phyloP scores from a whole-genome alignment of 768 basidiomycete species.

The Trametes meyenii region DNA sequence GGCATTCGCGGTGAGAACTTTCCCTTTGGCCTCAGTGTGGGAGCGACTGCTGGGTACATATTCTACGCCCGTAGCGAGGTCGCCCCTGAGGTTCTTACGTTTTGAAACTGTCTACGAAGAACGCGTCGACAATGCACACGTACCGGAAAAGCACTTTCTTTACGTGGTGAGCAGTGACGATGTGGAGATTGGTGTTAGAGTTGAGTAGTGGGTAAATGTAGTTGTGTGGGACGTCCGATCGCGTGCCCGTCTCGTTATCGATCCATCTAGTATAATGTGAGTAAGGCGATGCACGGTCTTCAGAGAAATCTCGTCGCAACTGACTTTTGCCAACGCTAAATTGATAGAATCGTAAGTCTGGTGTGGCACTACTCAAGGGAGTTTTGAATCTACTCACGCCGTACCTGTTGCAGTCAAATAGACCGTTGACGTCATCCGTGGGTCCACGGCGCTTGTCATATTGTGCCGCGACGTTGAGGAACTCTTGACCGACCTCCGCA shows the following conservation, averaged over 20 bases:
- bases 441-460: conserved; percentile 36
- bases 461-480: conserved; percentile 34
- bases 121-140: not conserved
- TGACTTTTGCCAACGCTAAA: conserved; percentile 58
- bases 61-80: conserved; percentile 43
- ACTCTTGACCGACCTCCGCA: conserved; percentile 48
- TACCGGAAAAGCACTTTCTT: conserved; percentile 42
- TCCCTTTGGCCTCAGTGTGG: conserved; percentile 17
- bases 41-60: conserved; percentile 35
- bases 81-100: conserved; percentile 30
- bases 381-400: conserved; percentile 24
- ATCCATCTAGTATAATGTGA: conserved; percentile 48
- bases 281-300: conserved; percentile 12
- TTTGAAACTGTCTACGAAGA: not conserved
- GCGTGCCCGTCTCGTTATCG: conserved; percentile 50
- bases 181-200: conserved; percentile 30
- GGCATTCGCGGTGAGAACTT: conserved; percentile 32
- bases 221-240: conserved; percentile 57
- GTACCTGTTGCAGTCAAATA: conserved; percentile 35
- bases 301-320: not conserved
- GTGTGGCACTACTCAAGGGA: not conserved
- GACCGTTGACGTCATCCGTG: conserved; percentile 52
- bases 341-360: not conserved
- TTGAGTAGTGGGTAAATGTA: conserved; percentile 38
- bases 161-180: conserved; percentile 39